A percentile compares a stretch with the other conserved stretches of the same genome.
These are phyloP conservation scores for Pseudocercospora macadamiae DNA, from an alignment of 2,329 filamentous ascomycete genomes.

Conservation along the genomic window DNA sequence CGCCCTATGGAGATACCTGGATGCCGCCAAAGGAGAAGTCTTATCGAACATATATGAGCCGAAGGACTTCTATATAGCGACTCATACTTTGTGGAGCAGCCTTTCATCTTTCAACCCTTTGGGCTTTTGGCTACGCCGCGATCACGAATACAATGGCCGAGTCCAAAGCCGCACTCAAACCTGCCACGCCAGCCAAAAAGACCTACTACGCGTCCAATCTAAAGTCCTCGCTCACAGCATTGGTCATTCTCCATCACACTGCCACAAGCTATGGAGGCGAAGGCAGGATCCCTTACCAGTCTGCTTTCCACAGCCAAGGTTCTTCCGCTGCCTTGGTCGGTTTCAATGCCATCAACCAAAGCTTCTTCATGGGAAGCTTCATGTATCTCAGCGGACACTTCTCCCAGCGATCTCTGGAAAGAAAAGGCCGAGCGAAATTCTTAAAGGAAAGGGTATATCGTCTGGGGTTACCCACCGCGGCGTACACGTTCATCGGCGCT, in stretches of 20 bases:
- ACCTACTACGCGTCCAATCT: slow-evolving; percentile 6
- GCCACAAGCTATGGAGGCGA: slow-evolving; percentile 8
- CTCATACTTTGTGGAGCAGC: background rate
- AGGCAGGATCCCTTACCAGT: slow-evolving; percentile 5
- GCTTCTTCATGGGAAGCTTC: slow-evolving; percentile 10
- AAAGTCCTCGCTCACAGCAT: slow-evolving; percentile 6
- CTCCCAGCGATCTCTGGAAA: background rate
- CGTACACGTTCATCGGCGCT: slow-evolving; percentile 6
- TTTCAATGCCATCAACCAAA: slow-evolving; percentile 11
- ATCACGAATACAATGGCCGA: background rate
- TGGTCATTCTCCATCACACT: slow-evolving; percentile 12
- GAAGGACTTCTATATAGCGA: background rate
- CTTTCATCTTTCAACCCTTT: background rate
- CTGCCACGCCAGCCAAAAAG: background rate
- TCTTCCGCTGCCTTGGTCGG: slow-evolving; percentile 7
- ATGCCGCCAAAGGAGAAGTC: background rate
- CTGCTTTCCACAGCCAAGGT: slow-evolving; percentile 1
- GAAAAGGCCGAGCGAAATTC: background rate
- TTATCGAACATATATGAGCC: background rate
- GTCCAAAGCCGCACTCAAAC: background rate
- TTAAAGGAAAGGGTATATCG: slow-evolving; percentile 3
- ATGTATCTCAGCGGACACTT: slow-evolving; percentile 11
- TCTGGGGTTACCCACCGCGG: background rate
- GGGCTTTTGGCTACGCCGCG: no score
- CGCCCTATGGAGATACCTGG: background rate